These are phyloP conservation scores for Maudiozyma humilis DNA, from an alignment of 1,139 yeast genomes.

Conservation along the genomic window DNA sequence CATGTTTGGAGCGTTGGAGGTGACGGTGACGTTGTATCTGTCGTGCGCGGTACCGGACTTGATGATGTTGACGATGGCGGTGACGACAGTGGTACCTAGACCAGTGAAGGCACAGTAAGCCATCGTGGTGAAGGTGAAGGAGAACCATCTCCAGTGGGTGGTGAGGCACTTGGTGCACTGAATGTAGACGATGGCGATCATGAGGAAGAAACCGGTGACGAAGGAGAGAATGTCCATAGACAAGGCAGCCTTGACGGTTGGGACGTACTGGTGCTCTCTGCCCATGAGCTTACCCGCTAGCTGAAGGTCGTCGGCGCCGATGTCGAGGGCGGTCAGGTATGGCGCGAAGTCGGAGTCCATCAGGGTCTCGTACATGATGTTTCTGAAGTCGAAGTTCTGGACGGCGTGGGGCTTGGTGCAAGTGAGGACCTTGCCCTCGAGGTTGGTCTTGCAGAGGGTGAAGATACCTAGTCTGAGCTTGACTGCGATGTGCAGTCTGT, in stretches of 20 bases:
- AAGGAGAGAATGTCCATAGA: constrained; percentile 26
- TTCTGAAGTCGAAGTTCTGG: constrained; percentile 23
- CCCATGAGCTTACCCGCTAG: constrained; percentile 26
- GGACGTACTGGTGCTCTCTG: constrained; percentile 26
- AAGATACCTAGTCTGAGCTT: constrained; percentile 28
- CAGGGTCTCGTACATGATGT: constrained; percentile 26
- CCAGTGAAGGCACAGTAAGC: constrained; percentile 21
- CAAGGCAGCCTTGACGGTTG: constrained; percentile 25
- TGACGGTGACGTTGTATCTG: constrained; percentile 25
- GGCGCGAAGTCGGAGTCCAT: constrained; percentile 27
- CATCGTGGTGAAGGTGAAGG: constrained; percentile 9
- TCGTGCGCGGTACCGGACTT: constrained; percentile 29
- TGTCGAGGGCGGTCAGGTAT: constrained; percentile 24
- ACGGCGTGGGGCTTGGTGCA: constrained; percentile 29
- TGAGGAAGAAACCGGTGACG: constrained; percentile 18
- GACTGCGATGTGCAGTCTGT: constrained; percentile 23
- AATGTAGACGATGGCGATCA: constrained; percentile 10
- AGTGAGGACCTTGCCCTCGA: constrained; percentile 15
- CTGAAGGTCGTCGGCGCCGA: constrained; percentile 24
- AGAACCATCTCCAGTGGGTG: constrained; percentile 11
- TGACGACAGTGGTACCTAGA: constrained; percentile 23
- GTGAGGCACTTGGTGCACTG: not conserved
- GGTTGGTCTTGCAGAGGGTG: constrained; percentile 24
- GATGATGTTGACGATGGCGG: constrained; percentile 26
- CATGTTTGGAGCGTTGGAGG: constrained; percentile 19